These are phyloP conservation scores for Komagataea norvegica DNA, from an alignment of 1,139 yeast species.

Conservation along the genomic window DNA sequence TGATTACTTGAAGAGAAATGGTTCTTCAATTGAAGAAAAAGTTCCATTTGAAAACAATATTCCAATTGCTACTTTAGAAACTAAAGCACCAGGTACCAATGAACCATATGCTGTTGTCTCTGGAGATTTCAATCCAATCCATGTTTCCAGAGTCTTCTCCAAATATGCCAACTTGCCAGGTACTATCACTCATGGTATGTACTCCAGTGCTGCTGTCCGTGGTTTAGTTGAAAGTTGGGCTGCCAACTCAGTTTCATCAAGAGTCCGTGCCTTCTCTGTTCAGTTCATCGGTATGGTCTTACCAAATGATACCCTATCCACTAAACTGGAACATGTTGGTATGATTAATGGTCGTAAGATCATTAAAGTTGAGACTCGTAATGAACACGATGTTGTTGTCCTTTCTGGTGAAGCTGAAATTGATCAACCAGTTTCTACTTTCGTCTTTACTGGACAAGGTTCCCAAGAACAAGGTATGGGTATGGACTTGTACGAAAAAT, in stretches of 20 bases:
- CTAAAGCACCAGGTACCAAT: slow-evolving; percentile 61
- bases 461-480: slow-evolving; percentile 99
- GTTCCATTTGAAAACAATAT: slow-evolving; percentile 84
- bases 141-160: slow-evolving; percentile 93
- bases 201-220: slow-evolving; percentile 92
- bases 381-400: slow-evolving; percentile 76
- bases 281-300: slow-evolving; percentile 94
- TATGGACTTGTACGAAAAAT: slow-evolving; percentile 91
- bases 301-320: slow-evolving; percentile 87
- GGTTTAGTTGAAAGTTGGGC: slow-evolving; percentile 97
- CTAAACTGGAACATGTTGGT: slow-evolving; percentile 92
- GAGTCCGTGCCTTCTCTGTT: slow-evolving; percentile 93
- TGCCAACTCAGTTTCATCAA: slow-evolving; percentile 91
- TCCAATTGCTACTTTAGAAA: slow-evolving; percentile 63
- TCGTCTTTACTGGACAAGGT: slow-evolving; percentile 99
- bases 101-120: slow-evolving; percentile 97
- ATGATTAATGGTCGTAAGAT: slow-evolving; percentile 99
- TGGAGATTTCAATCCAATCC: slow-evolving; percentile 98
- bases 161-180: slow-evolving; percentile 92
- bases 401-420: slow-evolving; percentile 95
- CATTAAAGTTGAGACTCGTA: slow-evolving; percentile 84
- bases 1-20: slow-evolving; percentile 88
- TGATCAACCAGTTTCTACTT: slow-evolving; percentile 95
- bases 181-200: slow-evolving; percentile 98
- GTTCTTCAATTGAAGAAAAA: slow-evolving; percentile 92